Evolutionary conservation across 139 green algal genomes (phyloP), one percentile per base, ranked within the genome.

Genomic region (Picochlorum costavermella): DNA sequence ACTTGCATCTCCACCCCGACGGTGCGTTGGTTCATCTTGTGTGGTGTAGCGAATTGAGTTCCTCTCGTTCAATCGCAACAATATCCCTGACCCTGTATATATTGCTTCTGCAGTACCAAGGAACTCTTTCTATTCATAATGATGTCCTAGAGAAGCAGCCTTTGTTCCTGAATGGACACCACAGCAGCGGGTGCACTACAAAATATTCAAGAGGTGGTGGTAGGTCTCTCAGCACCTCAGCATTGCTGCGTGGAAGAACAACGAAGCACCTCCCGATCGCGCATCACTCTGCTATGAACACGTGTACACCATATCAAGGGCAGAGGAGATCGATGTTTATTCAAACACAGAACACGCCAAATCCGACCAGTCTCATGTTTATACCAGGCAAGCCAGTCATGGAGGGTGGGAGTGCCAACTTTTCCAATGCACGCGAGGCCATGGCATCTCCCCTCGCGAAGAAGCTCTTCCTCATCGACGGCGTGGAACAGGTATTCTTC

Each of bases 331-430:
- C 68, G 55, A 92, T 98, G 83, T 98, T 98, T 82, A 95, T 99
- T 36, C 92, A 98, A 77, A 97, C 88, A 13, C 87, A 97, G 74
- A 63, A 64, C 5, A 99, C 94, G 8, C 94, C 94, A 11, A 98
- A 98, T 71, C 90, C 92, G 2, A 60, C 81, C 11, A 94, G 82
- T 64, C 76, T 98, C n/a, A 98, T 99, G 91, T 99, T 98, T 64
- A 23, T 96, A 31, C 92, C 92, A 3, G 94, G 90, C 16, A 72
- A 77, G 37, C 26, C 71, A 25, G 89, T 97, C 2, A 81, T 94
- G 77, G 76, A 87, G 70, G 64, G 48, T 61, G n/a, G 26, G 25
- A 59, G n/a, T 23, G 68, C 70, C 30, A 84, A 94, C 56, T 97
- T 97, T 62, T 14, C 65, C 3, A 89, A 61, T 55, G 83, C 92